These are phyloP conservation scores for Obba rivulosa DNA, from an alignment of 768 basidiomycete species.

Conservation along the genomic window DNA sequence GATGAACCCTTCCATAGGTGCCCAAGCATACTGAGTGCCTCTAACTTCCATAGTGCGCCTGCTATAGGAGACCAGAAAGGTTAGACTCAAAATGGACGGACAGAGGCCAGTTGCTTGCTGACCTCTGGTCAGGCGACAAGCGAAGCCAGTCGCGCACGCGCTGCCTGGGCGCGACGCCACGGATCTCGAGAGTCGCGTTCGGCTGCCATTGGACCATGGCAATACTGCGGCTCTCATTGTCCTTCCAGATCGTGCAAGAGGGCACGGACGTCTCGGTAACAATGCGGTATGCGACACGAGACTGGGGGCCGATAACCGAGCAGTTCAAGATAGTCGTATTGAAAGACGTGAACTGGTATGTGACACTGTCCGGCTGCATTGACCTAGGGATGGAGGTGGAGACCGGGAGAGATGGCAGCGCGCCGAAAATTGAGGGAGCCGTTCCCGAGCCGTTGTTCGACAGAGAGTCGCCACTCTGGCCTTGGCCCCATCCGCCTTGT, in stretches of 20 bases:
- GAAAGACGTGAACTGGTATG: constrained; percentile 47
- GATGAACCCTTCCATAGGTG: constrained; percentile 46
- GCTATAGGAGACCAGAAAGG: constrained; percentile 5
- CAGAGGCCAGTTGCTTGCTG: not conserved
- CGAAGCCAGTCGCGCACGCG: constrained; percentile 47
- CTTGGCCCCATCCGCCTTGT: constrained; percentile 16
- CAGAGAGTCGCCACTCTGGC: constrained; percentile 2
- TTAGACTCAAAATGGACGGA: not conserved
- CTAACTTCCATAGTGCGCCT: constrained; percentile 45
- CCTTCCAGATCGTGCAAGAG: constrained; percentile 50
- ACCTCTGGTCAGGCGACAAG: constrained; percentile 44
- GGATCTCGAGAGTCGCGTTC: constrained; percentile 48
- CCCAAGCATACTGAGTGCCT: constrained; percentile 50
- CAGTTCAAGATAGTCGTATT: constrained; percentile 51
- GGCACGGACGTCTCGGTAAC: constrained; percentile 45
- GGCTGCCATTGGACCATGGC: constrained; percentile 55
- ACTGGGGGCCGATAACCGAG: constrained; percentile 44
- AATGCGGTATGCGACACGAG: constrained; percentile 43
- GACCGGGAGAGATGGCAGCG: constrained; percentile 45
- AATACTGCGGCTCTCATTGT: constrained; percentile 38
- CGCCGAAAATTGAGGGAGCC: constrained; percentile 55
- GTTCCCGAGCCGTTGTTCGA: constrained; percentile 15
- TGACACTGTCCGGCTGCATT: constrained; percentile 27
- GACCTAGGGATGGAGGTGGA: constrained; percentile 18
- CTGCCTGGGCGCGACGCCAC: constrained; percentile 44